These are phyloP conservation scores for Potentilla sterilis DNA, from an alignment of 306 rosid species.

Conservation along the genomic window DNA sequence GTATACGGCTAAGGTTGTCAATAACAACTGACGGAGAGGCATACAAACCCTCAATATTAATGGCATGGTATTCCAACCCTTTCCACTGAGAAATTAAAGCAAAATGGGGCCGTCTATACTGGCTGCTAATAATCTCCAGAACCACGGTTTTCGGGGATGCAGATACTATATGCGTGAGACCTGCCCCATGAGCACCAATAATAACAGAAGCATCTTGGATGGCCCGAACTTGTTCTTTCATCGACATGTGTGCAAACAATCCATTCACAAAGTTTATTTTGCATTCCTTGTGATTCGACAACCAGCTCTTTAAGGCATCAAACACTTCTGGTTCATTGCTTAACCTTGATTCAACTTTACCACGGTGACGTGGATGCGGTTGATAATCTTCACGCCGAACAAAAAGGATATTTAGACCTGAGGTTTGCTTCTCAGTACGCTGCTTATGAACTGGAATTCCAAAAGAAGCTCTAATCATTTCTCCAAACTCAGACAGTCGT, in stretches of 20 bases:
- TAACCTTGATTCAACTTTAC: slow-evolving; percentile 83
- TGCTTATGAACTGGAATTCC: slow-evolving; percentile 52
- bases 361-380: slow-evolving; percentile 93
- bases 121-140: slow-evolving; percentile 80
- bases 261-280: slow-evolving; percentile 82
- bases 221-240: slow-evolving; percentile 92
- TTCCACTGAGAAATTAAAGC: slow-evolving; percentile 77
- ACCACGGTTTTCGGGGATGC: slow-evolving; percentile 75
- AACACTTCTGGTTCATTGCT: slow-evolving; percentile 77
- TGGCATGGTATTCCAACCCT: slow-evolving; percentile 87
- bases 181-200: slow-evolving; percentile 94
- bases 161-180: slow-evolving; percentile 88
- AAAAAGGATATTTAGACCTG: slow-evolving; percentile 68
- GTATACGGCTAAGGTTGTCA: slow-evolving; percentile 45
- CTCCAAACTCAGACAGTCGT: slow-evolving; percentile 91
- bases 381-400: slow-evolving; percentile 92
- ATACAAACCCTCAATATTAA: slow-evolving; percentile 59
- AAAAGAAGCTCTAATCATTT: slow-evolving; percentile 81
- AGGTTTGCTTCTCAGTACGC: slow-evolving; percentile 37
- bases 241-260: slow-evolving; percentile 89
- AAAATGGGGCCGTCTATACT: slow-evolving; percentile 81
- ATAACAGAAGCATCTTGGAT: slow-evolving; percentile 93
- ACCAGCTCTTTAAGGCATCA: slow-evolving; percentile 62
- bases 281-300: slow-evolving; percentile 52
- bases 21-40: slow-evolving; percentile 62